Evolutionary conservation across 257 asterid species (phyloP).

Genomic region (Fraxinus excelsior): DNA sequence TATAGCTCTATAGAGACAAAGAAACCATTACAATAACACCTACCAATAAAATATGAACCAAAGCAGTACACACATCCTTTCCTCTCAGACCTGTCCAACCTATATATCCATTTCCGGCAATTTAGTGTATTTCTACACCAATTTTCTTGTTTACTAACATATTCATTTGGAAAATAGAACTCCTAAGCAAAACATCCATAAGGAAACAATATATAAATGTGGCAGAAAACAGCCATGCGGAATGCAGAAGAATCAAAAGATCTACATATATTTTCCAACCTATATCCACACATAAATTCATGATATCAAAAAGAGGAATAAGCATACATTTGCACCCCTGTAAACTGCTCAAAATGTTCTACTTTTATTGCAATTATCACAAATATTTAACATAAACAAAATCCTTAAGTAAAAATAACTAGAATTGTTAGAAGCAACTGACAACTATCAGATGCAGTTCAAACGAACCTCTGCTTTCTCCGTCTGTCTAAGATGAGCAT

Average conservation of each 20-base stretch:
- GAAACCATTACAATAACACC: not conserved
- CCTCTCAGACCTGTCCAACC: not conserved
- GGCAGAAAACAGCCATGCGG: not conserved
- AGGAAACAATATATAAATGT: not conserved
- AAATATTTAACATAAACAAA: not conserved
- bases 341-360: not conserved
- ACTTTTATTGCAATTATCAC: not conserved
- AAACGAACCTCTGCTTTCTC: conserved; percentile 65
- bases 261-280: not conserved
- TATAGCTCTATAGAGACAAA: not conserved
- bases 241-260: not conserved
- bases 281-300: not conserved
- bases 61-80: not conserved
- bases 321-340: not conserved
- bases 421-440: not conserved
- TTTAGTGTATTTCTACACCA: not conserved
- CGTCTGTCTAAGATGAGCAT: conserved; percentile 61
- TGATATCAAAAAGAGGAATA: conserved; percentile 5
- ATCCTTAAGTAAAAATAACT: conserved; percentile 12
- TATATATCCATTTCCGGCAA: not conserved
- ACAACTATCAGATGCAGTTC: conserved; percentile 12
- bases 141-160: not conserved
- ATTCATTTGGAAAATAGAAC: conserved; percentile 1
- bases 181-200: not conserved
- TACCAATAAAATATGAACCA: not conserved